Base-by-base conservation (phyloP, 2,329 filamentous ascomycete species). In the Lecanosticta acicola region DNA sequence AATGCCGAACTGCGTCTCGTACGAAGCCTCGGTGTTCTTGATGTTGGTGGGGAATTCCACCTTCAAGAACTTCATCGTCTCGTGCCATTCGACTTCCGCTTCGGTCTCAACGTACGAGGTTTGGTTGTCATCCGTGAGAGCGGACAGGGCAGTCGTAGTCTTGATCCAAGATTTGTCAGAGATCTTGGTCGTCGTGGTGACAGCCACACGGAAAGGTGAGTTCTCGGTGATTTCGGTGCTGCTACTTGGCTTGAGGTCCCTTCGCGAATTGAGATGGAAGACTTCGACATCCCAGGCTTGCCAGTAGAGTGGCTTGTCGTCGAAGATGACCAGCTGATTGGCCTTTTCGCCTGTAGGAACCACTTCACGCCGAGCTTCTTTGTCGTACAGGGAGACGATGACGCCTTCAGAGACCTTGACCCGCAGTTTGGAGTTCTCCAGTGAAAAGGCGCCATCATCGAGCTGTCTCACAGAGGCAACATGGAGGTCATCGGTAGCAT, bases 231-330 rank as follows among this genome's bases (percentile, higher is more conserved):
- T 83, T 51, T 74, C 76, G 10, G 87, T 88, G 55, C 81, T 75
- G 51, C 79, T 77, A 9, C 39, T 78, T 11, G 64, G 48, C 4
- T 77, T 64, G 11, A 98, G 75, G 64, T 91, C 85, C 63, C 85
- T 79, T 46, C 89, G 82, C 1, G 89, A 93, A 45, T 94, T 82
- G 19, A 97, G 78, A 60, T 98, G 93, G 71, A 84, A 98, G 20
- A 97, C 90, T 68, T 98, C 93, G 4, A 97, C 91, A 66, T 98
- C 91, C 90, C 91, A 95, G 2, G 89, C 90, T 69, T 96, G 87
- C 90, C 89, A 97, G 72, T 94, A 95, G 18, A 96, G 77, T 17
- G 90, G 90, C 70, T 97, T 96, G 70, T 98, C 93, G 62, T 98
- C 93, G 60, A 94, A 97, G 18, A 97, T 81, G 54, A 97, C 90